These are phyloP conservation scores for Gynochthodes officinalis DNA, from an alignment of 257 asterid genomes.

Conservation along the genomic window DNA sequence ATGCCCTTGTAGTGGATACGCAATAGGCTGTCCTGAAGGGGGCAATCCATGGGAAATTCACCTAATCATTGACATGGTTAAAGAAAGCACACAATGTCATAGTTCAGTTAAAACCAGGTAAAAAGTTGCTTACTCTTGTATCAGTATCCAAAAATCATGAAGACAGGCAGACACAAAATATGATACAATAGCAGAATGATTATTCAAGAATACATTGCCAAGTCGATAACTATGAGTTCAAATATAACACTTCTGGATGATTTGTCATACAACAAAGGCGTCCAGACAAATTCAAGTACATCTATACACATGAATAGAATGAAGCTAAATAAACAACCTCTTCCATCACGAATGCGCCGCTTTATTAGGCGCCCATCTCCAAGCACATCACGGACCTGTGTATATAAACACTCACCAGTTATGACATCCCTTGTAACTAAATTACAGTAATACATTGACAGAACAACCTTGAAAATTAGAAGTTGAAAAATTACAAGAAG, in stretches of 20 bases:
- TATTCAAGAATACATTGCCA: neutral
- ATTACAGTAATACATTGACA: neutral
- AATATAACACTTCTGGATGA: neutral
- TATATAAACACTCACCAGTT: constrained; percentile 21
- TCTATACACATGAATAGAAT: neutral
- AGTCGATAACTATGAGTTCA: constrained; percentile 1
- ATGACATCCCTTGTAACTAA: neutral
- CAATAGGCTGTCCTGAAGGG: constrained; percentile 89
- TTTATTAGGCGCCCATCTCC: constrained; percentile 97
- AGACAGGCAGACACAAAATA: neutral
- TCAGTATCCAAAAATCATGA: neutral
- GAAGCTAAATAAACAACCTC: constrained; percentile 42
- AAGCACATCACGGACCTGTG: constrained; percentile 93
- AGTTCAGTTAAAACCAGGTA: constrained; percentile 8
- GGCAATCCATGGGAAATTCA: constrained; percentile 99
- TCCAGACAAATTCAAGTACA: neutral
- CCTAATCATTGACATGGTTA: constrained; percentile 48
- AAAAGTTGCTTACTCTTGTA: neutral
- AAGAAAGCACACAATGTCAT: constrained; percentile 18
- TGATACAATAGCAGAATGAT: neutral
- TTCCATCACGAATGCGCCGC: constrained; percentile 86
- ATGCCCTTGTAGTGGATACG: constrained; percentile 88
- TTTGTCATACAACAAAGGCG: neutral
- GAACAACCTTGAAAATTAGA: neutral
- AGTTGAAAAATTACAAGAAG: neutral